Evolutionary conservation across 2,329 filamentous ascomycete species (phyloP).

Genomic region (Fusarium palustre): DNA sequence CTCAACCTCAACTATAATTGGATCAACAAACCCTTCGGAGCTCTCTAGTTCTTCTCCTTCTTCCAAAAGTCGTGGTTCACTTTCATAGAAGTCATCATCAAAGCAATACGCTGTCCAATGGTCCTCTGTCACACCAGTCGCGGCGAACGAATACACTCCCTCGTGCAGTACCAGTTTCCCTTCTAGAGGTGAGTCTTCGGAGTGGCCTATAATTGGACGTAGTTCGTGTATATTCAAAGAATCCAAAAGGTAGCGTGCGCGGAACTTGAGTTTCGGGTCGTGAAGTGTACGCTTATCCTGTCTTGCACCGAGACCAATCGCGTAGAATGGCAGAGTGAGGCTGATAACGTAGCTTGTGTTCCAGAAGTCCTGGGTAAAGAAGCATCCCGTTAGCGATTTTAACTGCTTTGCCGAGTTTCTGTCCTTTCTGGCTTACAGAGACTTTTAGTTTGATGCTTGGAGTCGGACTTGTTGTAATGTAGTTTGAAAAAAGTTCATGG

Average conservation of each 20-base stretch:
- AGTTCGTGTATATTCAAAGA: not conserved
- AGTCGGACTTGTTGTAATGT: slow-evolving; percentile 12
- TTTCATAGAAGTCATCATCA: not conserved
- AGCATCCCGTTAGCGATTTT: not conserved
- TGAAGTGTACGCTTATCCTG: not conserved
- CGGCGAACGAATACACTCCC: not conserved
- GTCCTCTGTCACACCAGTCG: not conserved
- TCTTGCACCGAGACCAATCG: not conserved
- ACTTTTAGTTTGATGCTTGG: slow-evolving; percentile 6
- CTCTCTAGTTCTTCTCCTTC: not conserved
- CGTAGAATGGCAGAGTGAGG: not conserved
- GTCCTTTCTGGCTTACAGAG: slow-evolving; percentile 1
- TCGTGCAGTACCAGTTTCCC: not conserved
- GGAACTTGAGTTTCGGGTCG: not conserved
- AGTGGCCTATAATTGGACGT: not conserved
- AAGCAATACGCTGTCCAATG: slow-evolving; percentile 5
- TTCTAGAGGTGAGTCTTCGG: not conserved
- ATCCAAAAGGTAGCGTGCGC: not conserved
- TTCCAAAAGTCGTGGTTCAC: not conserved
- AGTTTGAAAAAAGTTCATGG: slow-evolving; percentile 17
- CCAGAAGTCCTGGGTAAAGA: not conserved
- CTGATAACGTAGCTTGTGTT: not conserved
- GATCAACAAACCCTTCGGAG: not conserved
- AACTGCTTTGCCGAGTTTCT: not conserved
- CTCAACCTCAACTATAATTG: slow-evolving; percentile 3